Conservation (phyloP, 192 early-diverging fungal species). For the Mortierella hygrophila region DNA sequence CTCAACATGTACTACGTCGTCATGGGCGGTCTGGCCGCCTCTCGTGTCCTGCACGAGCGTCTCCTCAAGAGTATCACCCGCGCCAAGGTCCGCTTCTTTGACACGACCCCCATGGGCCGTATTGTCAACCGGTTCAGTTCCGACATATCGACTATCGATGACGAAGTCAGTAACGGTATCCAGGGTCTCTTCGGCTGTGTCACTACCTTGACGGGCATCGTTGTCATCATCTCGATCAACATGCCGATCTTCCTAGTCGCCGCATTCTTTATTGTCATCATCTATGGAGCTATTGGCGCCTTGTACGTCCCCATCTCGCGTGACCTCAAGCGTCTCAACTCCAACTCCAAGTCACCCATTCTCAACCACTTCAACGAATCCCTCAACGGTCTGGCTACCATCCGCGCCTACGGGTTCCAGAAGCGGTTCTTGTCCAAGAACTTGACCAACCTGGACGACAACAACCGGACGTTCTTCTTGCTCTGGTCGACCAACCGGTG, state of each 20-base stretch:
- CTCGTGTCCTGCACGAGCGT: slow-evolving; percentile 64
- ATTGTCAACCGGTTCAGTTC: slow-evolving; percentile 89
- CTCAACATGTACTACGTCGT: slow-evolving; percentile 51
- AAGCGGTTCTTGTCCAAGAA: slow-evolving; percentile 75
- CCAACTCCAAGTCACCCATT: slow-evolving; percentile 50
- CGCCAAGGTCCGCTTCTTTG: slow-evolving; percentile 88
- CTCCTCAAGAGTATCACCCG: slow-evolving; percentile 69
- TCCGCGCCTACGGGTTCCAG: slow-evolving; percentile 86
- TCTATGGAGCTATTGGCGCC: slow-evolving; percentile 71
- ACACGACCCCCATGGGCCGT: slow-evolving; percentile 86
- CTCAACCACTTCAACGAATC: slow-evolving; percentile 78
- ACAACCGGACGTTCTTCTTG: slow-evolving; percentile 89
- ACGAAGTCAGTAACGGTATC: slow-evolving; percentile 60
- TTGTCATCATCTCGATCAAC: slow-evolving; percentile 71
- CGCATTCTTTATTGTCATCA: slow-evolving; percentile 62
- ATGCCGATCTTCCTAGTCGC: slow-evolving; percentile 81
- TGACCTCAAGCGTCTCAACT: slow-evolving; percentile 91
- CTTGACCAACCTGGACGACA: slow-evolving; percentile 71
- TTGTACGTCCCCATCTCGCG: slow-evolving; percentile 84
- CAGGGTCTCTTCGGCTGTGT: slow-evolving; percentile 61
- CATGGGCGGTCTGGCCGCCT: slow-evolving; percentile 65
- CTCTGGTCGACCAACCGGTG: slow-evolving; percentile 92
- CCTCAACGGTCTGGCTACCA: slow-evolving; percentile 79
- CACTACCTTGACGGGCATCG: slow-evolving; percentile 63
- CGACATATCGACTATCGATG: slow-evolving; percentile 88